These are phyloP conservation scores for Lotus japonicus DNA, from an alignment of 306 rosid genomes.

Conservation along the genomic window DNA sequence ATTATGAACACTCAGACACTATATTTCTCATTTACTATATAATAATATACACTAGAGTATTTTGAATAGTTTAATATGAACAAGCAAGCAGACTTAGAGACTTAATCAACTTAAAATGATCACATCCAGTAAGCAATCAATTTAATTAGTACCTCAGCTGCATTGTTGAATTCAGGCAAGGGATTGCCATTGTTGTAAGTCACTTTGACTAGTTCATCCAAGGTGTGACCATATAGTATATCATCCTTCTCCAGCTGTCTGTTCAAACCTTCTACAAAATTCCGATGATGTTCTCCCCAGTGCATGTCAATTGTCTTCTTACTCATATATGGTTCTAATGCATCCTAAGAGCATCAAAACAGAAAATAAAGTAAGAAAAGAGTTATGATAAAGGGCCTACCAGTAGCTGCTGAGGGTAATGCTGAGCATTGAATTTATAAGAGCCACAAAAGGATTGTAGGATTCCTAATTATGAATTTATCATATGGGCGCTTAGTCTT, in stretches of 20 bases:
- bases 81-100: not conserved
- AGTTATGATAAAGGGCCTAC: not conserved
- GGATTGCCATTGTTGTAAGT: conserved; percentile 93
- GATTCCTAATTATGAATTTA: too few relatives aligned
- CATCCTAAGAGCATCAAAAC: conserved; percentile 54
- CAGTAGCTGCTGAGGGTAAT: not conserved
- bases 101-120: not conserved
- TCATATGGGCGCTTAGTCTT: too few relatives aligned
- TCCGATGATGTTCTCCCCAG: conserved; percentile 82
- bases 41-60: too few relatives aligned
- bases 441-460: too few relatives aligned
- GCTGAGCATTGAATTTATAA: not conserved
- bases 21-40: too few relatives aligned
- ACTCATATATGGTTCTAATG: conserved; percentile 90
- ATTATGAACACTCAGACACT: too few relatives aligned
- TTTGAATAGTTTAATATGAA: too few relatives aligned
- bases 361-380: conserved; percentile 4
- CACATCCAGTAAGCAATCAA: conserved; percentile 12
- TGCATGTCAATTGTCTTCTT: conserved; percentile 66
- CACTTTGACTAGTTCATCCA: conserved; percentile 87
- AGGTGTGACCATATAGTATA: conserved; percentile 65
- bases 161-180: conserved; percentile 80
- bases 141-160: conserved; percentile 70
- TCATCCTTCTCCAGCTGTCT: conserved; percentile 76
- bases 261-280: conserved; percentile 66